phyloP scores from a whole-genome alignment of 2,329 filamentous ascomycete species.

The Neopestalotiopsis clavispora region DNA sequence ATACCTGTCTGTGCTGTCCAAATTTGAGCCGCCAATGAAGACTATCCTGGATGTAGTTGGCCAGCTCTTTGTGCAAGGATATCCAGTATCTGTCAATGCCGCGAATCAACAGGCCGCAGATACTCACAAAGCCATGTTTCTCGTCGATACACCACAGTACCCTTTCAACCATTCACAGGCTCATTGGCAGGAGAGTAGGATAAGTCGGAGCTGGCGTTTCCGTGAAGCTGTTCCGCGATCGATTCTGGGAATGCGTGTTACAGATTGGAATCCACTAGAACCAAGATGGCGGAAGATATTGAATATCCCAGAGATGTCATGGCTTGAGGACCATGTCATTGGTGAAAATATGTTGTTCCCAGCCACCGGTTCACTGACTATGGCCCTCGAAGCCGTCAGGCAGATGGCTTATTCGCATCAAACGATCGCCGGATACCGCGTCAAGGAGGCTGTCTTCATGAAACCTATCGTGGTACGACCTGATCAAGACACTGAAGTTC shows the following conservation, averaged over 20 bases:
- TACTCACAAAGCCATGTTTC: constrained; percentile 18
- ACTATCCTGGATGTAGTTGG: neutral
- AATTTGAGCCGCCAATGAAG: neutral
- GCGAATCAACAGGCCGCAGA: neutral
- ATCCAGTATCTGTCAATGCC: neutral
- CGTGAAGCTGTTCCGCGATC: constrained; percentile 32
- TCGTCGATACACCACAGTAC: constrained; percentile 40
- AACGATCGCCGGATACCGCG: constrained; percentile 29
- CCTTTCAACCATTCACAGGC: constrained; percentile 40
- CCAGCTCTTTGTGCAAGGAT: neutral
- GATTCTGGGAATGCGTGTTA: constrained; percentile 31
- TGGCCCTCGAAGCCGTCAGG: constrained; percentile 43
- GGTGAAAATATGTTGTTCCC: constrained; percentile 39
- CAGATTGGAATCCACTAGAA: constrained; percentile 33
- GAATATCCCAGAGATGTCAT: constrained; percentile 44
- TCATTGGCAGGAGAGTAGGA: constrained; percentile 40
- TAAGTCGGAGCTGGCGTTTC: constrained; percentile 33
- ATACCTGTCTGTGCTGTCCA: neutral
- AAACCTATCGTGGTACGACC: constrained; percentile 37
- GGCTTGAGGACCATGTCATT: constrained; percentile 52
- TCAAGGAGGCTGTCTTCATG: constrained; percentile 37
- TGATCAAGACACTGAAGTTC: constrained; percentile 36
- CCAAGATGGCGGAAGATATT: constrained; percentile 51
- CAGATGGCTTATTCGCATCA: constrained; percentile 27
- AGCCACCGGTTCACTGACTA: constrained; percentile 40